Evolutionary conservation across 257 asterid genomes (phyloP).

Genomic region (Haberlea rhodopensis): DNA sequence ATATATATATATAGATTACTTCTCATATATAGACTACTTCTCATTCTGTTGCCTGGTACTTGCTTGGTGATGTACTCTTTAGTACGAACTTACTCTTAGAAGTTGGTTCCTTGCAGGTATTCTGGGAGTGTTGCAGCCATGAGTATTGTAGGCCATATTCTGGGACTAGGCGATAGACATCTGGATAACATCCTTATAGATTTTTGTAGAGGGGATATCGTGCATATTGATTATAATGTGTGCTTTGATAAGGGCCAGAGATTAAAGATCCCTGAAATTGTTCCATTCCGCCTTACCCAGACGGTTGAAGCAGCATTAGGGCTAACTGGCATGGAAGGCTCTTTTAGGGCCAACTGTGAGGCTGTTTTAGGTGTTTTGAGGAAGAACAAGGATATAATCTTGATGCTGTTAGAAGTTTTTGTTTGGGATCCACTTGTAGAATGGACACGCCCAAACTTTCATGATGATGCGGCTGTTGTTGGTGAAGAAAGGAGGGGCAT

Average conservation of each 20-base stretch:
- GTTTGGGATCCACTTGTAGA: conserved; percentile 99
- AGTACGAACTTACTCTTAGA: background rate
- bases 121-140: conserved; percentile 92
- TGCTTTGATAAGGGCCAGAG: conserved; percentile 99
- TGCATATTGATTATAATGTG: conserved; percentile 97
- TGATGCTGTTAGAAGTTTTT: conserved; percentile 89
- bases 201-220: conserved; percentile 84
- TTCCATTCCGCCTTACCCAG: conserved; percentile 98
- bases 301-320: conserved; percentile 96
- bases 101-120: conserved; percentile 59
- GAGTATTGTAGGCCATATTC: conserved; percentile 93
- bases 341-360: conserved; percentile 92
- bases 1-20: conserved; percentile 15
- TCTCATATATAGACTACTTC: conserved; percentile 16
- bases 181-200: conserved; percentile 96
- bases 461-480: conserved; percentile 96
- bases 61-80: conserved; percentile 21
- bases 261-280: conserved; percentile 93
- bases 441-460: conserved; percentile 98
- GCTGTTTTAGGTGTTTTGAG: conserved; percentile 83
- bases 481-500: conserved; percentile 99
- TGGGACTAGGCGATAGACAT: conserved; percentile 98
- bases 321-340: conserved; percentile 91
- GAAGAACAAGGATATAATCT: conserved; percentile 88
- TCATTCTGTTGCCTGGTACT: conserved; percentile 12